Evolutionary conservation across 2,329 filamentous ascomycete genomes (phyloP).

Genomic region (Aspergillus ruber): DNA sequence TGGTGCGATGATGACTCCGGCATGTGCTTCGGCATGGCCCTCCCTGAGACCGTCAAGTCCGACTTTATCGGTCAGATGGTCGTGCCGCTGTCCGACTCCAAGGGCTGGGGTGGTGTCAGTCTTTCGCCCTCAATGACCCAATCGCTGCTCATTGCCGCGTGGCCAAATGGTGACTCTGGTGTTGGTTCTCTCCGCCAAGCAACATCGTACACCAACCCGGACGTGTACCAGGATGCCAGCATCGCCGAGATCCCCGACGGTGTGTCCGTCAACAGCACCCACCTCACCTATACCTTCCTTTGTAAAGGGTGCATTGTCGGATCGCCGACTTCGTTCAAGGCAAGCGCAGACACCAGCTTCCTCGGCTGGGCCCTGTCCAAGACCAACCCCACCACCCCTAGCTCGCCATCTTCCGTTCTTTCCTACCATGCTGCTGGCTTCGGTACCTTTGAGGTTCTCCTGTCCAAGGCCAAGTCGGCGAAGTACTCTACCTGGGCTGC

Average conservation of each 20-base stretch:
- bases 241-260: conserved; percentile 10
- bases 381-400: conserved; percentile 9
- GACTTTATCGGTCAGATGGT: conserved; percentile 13
- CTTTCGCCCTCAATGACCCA: conserved; percentile 9
- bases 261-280: conserved; percentile 11
- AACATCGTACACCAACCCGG: conserved; percentile 8
- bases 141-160: conserved; percentile 10
- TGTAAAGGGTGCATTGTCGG: conserved; percentile 11
- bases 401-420: conserved; percentile 7
- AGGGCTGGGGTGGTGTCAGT: conserved; percentile 16
- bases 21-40: conserved; percentile 13
- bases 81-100: conserved; percentile 9
- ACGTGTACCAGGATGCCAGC: conserved; percentile 6
- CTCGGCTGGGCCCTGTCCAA: conserved; percentile 12
- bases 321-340: conserved; percentile 9
- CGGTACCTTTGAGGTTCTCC: conserved; percentile 10
- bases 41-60: conserved; percentile 8
- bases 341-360: conserved; percentile 8
- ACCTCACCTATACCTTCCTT: conserved; percentile 14
- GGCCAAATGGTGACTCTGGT: conserved; percentile 9
- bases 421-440: conserved; percentile 12
- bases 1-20: conserved; percentile 12
- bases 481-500: conserved; percentile 13
- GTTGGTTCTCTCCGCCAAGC: conserved; percentile 10
- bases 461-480: conserved; percentile 9